Conservation (phyloP, 306 rosid species). For the Cicer arietinum region DNA sequence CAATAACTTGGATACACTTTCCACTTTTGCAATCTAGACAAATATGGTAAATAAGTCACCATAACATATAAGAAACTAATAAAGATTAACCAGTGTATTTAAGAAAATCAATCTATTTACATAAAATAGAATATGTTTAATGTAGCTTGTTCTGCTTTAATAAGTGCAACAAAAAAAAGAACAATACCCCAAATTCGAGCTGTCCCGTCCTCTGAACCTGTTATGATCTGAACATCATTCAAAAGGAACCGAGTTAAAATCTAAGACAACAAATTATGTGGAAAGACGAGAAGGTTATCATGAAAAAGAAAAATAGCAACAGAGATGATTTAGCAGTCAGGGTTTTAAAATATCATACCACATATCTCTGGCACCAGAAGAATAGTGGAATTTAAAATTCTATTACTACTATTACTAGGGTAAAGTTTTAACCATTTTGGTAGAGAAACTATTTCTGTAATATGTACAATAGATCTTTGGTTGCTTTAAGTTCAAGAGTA, state of each 20-base stretch:
- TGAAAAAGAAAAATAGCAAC: slow-evolving; percentile 21
- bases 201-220: slow-evolving; percentile 96
- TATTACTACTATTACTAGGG: slow-evolving; percentile 2
- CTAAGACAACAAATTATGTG: slow-evolving; percentile 19
- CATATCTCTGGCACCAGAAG: slow-evolving; percentile 3
- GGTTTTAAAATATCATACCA: slow-evolving; percentile 20
- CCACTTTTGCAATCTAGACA: slow-evolving; percentile 87
- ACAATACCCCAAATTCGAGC: slow-evolving; percentile 86
- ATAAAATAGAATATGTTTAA: slow-evolving; percentile 2
- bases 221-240: slow-evolving; percentile 70
- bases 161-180: slow-evolving; percentile 21
- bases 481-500: slow-evolving; percentile 10
- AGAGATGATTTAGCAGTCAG: slow-evolving; percentile 8
- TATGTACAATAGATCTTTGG: not conserved
- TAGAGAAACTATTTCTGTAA: slow-evolving; percentile 25
- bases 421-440: not conserved
- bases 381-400: slow-evolving; percentile 15
- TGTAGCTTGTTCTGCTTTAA: slow-evolving; percentile 21
- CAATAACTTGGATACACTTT: slow-evolving; percentile 71
- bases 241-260: slow-evolving; percentile 44
- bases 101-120: slow-evolving; percentile 12
- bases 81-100: slow-evolving; percentile 27
- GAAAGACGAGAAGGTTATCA: slow-evolving; percentile 10
- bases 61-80: slow-evolving; percentile 13
- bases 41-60: slow-evolving; percentile 44